These are phyloP conservation scores for Neurospora terricola DNA, from an alignment of 495 filamentous ascomycete species.

Conservation along the genomic window DNA sequence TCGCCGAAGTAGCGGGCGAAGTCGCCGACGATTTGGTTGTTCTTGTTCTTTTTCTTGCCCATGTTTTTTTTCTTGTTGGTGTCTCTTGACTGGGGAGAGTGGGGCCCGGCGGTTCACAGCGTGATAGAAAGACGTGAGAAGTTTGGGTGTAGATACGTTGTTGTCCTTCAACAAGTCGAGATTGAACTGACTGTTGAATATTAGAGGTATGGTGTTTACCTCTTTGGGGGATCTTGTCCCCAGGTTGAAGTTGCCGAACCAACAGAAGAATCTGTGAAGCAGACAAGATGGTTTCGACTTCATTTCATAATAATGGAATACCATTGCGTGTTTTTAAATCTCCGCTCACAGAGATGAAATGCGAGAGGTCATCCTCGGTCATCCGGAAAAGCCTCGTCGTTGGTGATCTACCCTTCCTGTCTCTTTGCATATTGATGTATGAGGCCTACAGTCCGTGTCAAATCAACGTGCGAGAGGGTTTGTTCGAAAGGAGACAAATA, in stretches of 20 bases:
- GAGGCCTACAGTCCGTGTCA: neutral
- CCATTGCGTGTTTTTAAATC: neutral
- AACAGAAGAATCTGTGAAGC: neutral
- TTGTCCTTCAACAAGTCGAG: neutral
- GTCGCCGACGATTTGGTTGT: neutral
- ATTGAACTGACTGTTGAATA: neutral
- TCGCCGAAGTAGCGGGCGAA: constrained; percentile 23
- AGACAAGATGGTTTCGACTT: neutral
- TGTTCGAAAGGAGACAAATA: neutral
- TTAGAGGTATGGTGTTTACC: neutral
- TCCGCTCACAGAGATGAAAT: neutral
- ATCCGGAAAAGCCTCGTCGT: neutral
- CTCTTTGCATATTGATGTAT: neutral
- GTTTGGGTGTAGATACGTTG: neutral
- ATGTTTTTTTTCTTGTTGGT: neutral
- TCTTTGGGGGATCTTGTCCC: neutral
- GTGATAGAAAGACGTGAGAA: neutral
- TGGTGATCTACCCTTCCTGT: neutral
- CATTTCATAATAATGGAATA: neutral
- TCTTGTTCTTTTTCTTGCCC: neutral
- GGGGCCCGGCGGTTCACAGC: no score
- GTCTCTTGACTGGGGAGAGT: no score
- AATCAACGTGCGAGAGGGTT: neutral
- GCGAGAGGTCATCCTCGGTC: neutral
- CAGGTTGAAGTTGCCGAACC: neutral